Evolutionary conservation across 208 protist genomes (phyloP), one percentile per base, ranked within the genome.

Genomic region (Trypanosoma melophagium): DNA sequence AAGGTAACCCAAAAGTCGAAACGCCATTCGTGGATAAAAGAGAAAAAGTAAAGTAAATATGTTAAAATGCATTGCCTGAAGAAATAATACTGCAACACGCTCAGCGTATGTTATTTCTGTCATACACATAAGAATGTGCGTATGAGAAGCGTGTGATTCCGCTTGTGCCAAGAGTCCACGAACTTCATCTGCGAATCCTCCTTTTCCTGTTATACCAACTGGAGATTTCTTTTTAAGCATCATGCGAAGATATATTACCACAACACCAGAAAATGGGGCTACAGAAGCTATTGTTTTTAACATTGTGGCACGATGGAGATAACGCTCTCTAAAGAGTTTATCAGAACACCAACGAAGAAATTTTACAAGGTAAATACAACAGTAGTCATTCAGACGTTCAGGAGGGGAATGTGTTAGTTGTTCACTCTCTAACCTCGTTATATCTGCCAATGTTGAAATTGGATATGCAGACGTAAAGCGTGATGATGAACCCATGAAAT

Each of bases 221-320:
- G 35, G 25, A 17, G 25, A 2, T 13, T 62, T 57, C n/a, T 69
- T 69, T 19, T 38, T 66, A n/a, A 72, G 69, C 47, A 80, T 74
- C 75, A 87, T 82, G 44, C 77, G 79, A 50, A 89, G 35, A 54
- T 84, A 83, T 1, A 71, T 77, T 0, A 82, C 78, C 5, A 87
- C 68, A 12, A 76, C 74, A 5, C 72, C 87, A 35, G 84, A 84
- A 9, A 81, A 65, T 2, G 84, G 69, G 2, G 87, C 66, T 8
- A 77, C 87, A 13, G 79, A 44, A 0, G 84, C 79, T 3, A 93
- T 67, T 7, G 71, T 74, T n/a, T 82, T 76, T 52, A 90, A 68
- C 87, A 93, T 89, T 31, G 83, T 89, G 8, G 87, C 87, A 17
- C 87, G 73, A 70, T 93, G 87, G 12, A 93, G 60, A 61, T 86